These are phyloP conservation scores for Musa itinerans DNA, from an alignment of 176 grass and related monocot species.

Conservation along the genomic window DNA sequence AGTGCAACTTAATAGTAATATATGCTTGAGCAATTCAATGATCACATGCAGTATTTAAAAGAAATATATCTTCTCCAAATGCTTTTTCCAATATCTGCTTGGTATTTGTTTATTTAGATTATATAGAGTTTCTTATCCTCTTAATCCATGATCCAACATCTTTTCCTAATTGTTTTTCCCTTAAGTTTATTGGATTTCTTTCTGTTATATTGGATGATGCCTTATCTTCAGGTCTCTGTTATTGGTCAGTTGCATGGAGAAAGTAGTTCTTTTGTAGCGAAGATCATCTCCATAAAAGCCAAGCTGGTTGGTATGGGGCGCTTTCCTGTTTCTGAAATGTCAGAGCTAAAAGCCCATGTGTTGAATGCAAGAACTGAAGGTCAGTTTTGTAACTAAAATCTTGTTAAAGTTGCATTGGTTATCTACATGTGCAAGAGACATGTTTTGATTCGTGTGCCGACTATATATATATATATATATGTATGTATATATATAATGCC, in stretches of 20 bases:
- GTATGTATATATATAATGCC: too few species aligned
- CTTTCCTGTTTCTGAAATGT: conserved; percentile 47
- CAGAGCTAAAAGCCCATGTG: conserved; percentile 42
- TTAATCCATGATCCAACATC: not conserved
- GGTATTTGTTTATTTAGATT: too few species aligned
- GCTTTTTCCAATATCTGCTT: too few species aligned
- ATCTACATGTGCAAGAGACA: not conserved
- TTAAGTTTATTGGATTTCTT: conserved; percentile 18
- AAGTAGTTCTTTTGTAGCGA: conserved; percentile 35
- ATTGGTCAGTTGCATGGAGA: conserved; percentile 22
- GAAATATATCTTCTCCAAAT: too few species aligned
- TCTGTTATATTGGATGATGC: not conserved
- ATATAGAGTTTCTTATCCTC: too few species aligned
- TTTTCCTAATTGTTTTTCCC: not conserved
- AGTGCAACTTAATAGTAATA: too few species aligned
- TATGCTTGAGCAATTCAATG: too few species aligned
- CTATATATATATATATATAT: not conserved
- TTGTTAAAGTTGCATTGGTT: not conserved
- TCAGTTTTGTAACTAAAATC: conserved; percentile 18
- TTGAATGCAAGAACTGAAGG: conserved; percentile 65
- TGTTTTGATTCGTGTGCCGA: not conserved
- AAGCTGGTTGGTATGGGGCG: conserved; percentile 41
- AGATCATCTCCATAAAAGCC: conserved; percentile 57
- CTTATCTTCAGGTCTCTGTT: conserved; percentile 34
- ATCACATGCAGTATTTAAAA: too few species aligned